Percentiles rank a stretch among this genome's conserved stretches.
These are phyloP conservation scores for Pseudozyma thailandica DNA, from an alignment of 1,284 basidiomycete species.

Conservation along the genomic window DNA sequence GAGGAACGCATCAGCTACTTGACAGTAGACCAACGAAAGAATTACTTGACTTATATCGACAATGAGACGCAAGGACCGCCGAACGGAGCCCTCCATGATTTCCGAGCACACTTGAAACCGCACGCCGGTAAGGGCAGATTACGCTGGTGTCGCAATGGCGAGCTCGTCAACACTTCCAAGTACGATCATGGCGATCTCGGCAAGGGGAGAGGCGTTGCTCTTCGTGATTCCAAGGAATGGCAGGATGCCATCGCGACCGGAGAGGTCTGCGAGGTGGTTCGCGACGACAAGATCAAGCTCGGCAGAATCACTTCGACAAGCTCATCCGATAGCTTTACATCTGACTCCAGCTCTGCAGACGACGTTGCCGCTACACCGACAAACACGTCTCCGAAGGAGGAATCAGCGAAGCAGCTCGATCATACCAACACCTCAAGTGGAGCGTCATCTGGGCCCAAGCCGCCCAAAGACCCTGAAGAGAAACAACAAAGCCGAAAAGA, in stretches of 20 bases:
- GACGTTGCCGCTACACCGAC: not conserved
- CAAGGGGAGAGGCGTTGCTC: constrained; percentile 59
- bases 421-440: not conserved
- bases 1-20: constrained; percentile 71
- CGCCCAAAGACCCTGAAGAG: constrained; percentile 12
- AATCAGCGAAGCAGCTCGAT: not conserved
- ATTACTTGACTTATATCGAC: constrained; percentile 75
- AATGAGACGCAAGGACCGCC: constrained; percentile 57
- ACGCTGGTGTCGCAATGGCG: constrained; percentile 76
- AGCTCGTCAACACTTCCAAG: constrained; percentile 70
- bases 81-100: constrained; percentile 4
- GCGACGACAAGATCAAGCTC: constrained; percentile 52
- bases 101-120: constrained; percentile 18
- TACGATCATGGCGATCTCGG: constrained; percentile 56
- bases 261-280: constrained; percentile 34
- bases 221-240: constrained; percentile 39
- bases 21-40: constrained; percentile 75
- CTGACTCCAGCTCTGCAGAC: constrained; percentile 18
- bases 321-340: constrained; percentile 36
- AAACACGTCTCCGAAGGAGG: not conserved
- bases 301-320: constrained; percentile 13
- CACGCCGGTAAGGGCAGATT: constrained; percentile 71
- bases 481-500: constrained; percentile 45
- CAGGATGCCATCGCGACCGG: constrained; percentile 32
- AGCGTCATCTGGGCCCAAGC: not conserved